Evolutionary conservation across 306 rosid species (phyloP), one percentile per base, ranked within the genome.

Genomic region (Herpetospermum pedunculosum): DNA sequence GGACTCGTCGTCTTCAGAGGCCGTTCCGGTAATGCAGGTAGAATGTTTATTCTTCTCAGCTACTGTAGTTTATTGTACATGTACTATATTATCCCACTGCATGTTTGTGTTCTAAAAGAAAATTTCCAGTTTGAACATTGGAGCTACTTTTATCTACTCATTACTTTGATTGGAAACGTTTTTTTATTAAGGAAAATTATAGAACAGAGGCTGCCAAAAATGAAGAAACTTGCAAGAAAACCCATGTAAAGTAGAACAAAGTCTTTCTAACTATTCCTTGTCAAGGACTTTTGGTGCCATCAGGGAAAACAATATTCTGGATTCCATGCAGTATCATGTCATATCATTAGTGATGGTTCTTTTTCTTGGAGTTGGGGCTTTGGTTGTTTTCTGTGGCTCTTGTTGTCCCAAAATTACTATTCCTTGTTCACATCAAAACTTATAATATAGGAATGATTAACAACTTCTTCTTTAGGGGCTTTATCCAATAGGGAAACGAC

Each of bases 1-100:
- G 76, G 52, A 25, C 47, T 73, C 67, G 15, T 73, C 50, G 25
- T 73, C 76, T 53, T 53, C 52, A 4, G 76, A 73, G 37, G 38
- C 48, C 19, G 50, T 53, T 53, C 34, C 65, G 19, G 34, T 4
- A 50, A 73, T 73, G 76, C 76, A 73, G 76, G 76, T 73, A 73
- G 21, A 19, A 23, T 53, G 35, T 21, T 13, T 10, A 34, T 64
- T 58, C 75, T 47, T 48, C 8, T 47, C 16, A 44, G 38, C 26
- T 19, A 29, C 16, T 70, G 21, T 71, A 16, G 32, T 47, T 30
- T 23, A 13, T 19, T 11, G 12, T 50, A 3, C 18, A 18, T 50
- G 21, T 18, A 48, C 29, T n/a, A n/a, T n/a, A n/a, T n/a, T 38
- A 41, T 67, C 28, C 10, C 3, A n/a, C 72, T 40, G 49, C n/a